Percentiles rank a stretch among this genome's conserved stretches.
Evolutionary conservation across 1,284 basidiomycete species (phyloP).

Genomic region (Fomitopsis schrenkii): DNA sequence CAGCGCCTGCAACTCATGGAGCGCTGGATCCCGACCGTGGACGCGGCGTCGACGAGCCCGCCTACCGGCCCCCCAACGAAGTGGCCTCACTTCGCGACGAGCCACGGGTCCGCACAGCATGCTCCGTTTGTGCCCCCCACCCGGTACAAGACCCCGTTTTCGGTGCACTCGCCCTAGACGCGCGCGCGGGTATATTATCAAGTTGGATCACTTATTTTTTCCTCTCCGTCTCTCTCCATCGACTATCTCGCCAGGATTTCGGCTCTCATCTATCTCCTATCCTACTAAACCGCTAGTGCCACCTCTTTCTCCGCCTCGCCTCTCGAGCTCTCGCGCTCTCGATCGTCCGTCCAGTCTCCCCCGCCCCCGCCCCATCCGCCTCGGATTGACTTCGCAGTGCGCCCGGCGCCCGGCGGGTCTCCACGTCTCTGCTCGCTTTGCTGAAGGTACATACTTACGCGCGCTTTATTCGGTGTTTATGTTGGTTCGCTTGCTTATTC

Average conservation of each 20-base stretch:
- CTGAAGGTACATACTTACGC: slow-evolving; percentile 1
- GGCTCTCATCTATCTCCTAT: neutral
- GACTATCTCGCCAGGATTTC: neutral
- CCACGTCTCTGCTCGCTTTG: neutral
- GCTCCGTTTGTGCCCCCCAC: slow-evolving; percentile 18
- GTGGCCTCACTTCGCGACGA: slow-evolving; percentile 7
- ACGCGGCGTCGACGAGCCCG: slow-evolving; percentile 21
- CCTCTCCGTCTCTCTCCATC: neutral
- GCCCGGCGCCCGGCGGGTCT: neutral
- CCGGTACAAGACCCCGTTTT: slow-evolving; percentile 28
- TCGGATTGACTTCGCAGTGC: neutral
- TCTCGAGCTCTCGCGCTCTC: neutral
- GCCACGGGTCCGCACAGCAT: slow-evolving; percentile 13
- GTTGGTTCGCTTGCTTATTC: neutral
- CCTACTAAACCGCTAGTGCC: slow-evolving; percentile 9
- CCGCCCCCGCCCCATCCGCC: neutral
- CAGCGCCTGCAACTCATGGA: slow-evolving; percentile 27
- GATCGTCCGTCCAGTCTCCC: neutral
- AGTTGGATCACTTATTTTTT: slow-evolving; percentile 1
- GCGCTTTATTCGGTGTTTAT: slow-evolving; percentile 1
- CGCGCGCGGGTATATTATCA: slow-evolving; percentile 6
- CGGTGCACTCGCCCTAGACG: slow-evolving; percentile 21
- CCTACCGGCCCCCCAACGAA: slow-evolving; percentile 20
- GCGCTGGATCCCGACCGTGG: slow-evolving; percentile 28
- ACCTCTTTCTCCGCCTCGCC: neutral